These are phyloP conservation scores for Camellia japonica DNA, from an alignment of 148 eudicot genomes.

Conservation along the genomic window DNA sequence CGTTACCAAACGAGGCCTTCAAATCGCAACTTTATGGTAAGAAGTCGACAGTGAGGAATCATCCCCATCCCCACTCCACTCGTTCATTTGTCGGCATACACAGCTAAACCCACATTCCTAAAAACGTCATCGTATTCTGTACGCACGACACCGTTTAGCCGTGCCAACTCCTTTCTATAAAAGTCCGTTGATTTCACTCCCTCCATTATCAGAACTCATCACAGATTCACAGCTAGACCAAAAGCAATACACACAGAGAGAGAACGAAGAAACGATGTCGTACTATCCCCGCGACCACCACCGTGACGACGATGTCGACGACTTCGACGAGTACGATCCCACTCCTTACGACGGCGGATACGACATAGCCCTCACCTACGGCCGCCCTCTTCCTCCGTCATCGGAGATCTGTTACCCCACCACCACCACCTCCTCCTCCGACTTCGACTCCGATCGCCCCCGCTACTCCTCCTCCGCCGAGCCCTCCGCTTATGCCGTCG, in stretches of 20 bases:
- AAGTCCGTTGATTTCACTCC: too few species aligned
- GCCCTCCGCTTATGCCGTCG: constrained; percentile 67
- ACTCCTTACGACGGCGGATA: constrained; percentile 93
- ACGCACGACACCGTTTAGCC: too few species aligned
- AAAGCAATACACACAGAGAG: background rate
- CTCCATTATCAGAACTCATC: too few species aligned
- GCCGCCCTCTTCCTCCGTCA: constrained; percentile 74
- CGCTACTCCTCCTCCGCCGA: constrained; percentile 59
- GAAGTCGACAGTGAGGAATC: too few species aligned
- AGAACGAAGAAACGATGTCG: constrained; percentile 52
- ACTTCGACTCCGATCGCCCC: constrained; percentile 66
- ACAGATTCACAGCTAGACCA: too few species aligned
- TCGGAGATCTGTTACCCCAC: constrained; percentile 73
- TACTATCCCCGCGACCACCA: constrained; percentile 67
- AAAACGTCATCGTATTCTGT: too few species aligned
- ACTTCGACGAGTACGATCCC: constrained; percentile 80
- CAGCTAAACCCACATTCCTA: too few species aligned
- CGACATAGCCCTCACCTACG: constrained; percentile 69
- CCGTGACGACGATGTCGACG: constrained; percentile 53
- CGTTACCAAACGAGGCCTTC: too few species aligned
- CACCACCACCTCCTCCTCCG: constrained; percentile 32
- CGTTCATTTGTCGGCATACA: too few species aligned
- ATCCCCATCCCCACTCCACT: too few species aligned
- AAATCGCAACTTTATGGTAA: too few species aligned
- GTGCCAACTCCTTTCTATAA: too few species aligned